A percentile compares a stretch with the other conserved stretches of the same genome.
Conservation (phyloP, 352 stramenopile species). For the Pythium sukuiense region DNA sequence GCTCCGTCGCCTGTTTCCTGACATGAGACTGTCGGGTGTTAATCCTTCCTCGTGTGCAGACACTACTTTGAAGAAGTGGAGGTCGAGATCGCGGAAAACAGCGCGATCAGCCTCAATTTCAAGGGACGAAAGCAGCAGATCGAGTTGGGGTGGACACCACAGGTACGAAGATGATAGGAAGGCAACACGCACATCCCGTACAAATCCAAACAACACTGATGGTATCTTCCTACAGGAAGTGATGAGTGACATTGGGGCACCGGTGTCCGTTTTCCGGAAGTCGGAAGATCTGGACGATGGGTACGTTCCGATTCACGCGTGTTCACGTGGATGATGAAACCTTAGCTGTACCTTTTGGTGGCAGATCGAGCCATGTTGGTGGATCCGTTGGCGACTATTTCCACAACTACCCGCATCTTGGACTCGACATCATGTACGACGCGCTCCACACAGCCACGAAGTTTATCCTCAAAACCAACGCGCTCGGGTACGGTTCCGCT, state of each 20-base stretch:
- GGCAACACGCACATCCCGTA: background rate
- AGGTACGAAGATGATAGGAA: slow-evolving; percentile 37
- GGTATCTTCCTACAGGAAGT: slow-evolving; percentile 38
- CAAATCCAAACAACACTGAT: background rate
- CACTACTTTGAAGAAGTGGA: slow-evolving; percentile 77
- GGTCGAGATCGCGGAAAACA: slow-evolving; percentile 45
- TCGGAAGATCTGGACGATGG: slow-evolving; percentile 68
- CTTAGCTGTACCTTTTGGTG: background rate
- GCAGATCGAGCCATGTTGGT: slow-evolving; percentile 49
- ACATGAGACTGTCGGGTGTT: background rate
- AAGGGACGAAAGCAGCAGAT: slow-evolving; percentile 64
- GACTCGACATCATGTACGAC: slow-evolving; percentile 77
- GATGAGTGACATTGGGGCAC: slow-evolving; percentile 72
- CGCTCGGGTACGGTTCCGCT: slow-evolving; percentile 45
- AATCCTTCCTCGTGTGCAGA: slow-evolving; percentile 22
- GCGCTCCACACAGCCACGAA: slow-evolving; percentile 70
- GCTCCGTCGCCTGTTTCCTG: background rate
- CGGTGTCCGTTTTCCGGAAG: slow-evolving; percentile 79
- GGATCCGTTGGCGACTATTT: slow-evolving; percentile 75
- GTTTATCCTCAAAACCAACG: slow-evolving; percentile 81
- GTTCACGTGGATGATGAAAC: background rate
- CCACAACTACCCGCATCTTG: slow-evolving; percentile 84
- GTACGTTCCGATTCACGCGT: slow-evolving; percentile 28
- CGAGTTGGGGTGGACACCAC: slow-evolving; percentile 73
- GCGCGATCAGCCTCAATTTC: slow-evolving; percentile 47